A percentile compares a stretch with the other conserved stretches of the same genome.
These are phyloP conservation scores for Puccinia polysora DNA, from an alignment of 1,284 basidiomycete species.

Conservation along the genomic window DNA sequence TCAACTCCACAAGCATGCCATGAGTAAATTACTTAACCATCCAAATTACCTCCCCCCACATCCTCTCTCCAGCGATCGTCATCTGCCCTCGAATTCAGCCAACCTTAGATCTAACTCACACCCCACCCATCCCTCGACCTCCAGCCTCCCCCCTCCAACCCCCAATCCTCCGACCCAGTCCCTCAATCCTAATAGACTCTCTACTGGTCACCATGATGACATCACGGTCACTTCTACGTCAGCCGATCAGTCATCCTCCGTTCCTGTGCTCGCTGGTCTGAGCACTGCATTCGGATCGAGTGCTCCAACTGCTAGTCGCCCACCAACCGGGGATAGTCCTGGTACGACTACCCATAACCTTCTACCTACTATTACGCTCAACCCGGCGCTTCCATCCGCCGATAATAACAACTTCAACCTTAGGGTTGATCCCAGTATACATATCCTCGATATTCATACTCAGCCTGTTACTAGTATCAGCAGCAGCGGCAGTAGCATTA, in stretches of 20 bases:
- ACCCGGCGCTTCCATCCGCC: background rate
- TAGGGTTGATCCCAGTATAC: background rate
- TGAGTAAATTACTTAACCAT: slow-evolving; percentile 19
- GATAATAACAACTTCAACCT: background rate
- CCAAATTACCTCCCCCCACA: background rate
- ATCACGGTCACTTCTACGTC: too few species aligned
- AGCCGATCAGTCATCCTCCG: too few species aligned
- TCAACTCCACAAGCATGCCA: slow-evolving; percentile 25
- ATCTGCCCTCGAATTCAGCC: background rate
- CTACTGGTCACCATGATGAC: too few species aligned
- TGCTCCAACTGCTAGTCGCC: background rate
- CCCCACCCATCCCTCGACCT: background rate
- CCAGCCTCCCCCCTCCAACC: background rate
- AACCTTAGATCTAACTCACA: background rate
- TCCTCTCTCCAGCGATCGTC: background rate
- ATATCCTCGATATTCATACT: background rate
- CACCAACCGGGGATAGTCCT: background rate
- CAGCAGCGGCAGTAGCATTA: too few species aligned
- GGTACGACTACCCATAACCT: background rate
- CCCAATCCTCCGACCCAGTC: too few species aligned
- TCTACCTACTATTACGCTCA: background rate
- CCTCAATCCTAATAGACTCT: too few species aligned
- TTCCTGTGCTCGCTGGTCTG: too few species aligned
- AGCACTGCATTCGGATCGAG: background rate
- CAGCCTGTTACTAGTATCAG: background rate